These are phyloP conservation scores for Funneliformis geosporum DNA, from an alignment of 192 early-diverging fungal genomes.

Conservation along the genomic window DNA sequence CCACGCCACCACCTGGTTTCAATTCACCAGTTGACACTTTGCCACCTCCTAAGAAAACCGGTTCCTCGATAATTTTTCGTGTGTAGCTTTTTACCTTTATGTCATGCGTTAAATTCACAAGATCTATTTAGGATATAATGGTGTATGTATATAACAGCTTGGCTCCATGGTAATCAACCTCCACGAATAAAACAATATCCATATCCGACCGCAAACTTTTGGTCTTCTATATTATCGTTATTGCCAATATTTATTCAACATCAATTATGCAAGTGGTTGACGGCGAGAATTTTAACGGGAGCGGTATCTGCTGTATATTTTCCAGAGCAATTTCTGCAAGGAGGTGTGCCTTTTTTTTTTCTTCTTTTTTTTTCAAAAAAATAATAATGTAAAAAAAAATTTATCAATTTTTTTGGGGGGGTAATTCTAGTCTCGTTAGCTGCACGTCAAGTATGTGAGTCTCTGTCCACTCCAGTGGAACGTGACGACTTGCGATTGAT, in stretches of 20 bases:
- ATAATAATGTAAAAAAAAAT: background rate
- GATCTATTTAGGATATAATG: background rate
- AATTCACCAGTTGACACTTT: background rate
- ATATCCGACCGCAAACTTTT: slow-evolving; percentile 26
- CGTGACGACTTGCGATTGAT: slow-evolving; percentile 4
- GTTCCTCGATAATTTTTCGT: slow-evolving; percentile 19
- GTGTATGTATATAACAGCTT: slow-evolving; percentile 9
- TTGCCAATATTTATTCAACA: slow-evolving; percentile 36
- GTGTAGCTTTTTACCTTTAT: background rate
- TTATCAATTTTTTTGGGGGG: too few relatives aligned
- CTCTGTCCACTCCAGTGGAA: slow-evolving; percentile 7
- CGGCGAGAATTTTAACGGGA: slow-evolving; percentile 24
- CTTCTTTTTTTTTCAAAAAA: background rate
- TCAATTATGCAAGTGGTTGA: slow-evolving; percentile 32
- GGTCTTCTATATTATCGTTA: slow-evolving; percentile 31
- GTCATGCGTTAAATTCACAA: background rate
- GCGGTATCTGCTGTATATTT: slow-evolving; percentile 36
- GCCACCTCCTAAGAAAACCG: slow-evolving; percentile 2
- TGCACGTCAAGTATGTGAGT: slow-evolving; percentile 22
- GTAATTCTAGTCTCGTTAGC: slow-evolving; percentile 2
- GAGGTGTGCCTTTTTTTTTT: slow-evolving; percentile 31
- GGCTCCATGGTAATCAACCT: slow-evolving; percentile 19
- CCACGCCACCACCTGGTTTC: background rate
- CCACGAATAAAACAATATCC: slow-evolving; percentile 44
- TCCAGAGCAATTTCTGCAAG: slow-evolving; percentile 44